phyloP scores from a whole-genome alignment of 345 rosid species.

The Boechera retrofracta region DNA sequence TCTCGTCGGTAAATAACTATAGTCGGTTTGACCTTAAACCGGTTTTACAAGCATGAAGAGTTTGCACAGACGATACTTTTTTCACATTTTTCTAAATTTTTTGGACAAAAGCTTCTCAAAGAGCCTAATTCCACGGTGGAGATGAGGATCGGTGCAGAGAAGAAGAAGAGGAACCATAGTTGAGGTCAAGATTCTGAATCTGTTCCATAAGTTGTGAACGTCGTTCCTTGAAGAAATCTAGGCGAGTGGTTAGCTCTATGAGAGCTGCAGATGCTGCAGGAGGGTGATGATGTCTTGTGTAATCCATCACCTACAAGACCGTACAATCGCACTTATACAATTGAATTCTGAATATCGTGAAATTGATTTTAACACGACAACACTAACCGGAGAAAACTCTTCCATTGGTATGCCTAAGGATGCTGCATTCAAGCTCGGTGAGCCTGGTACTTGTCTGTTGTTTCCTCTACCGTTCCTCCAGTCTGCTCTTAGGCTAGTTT shows the following conservation, averaged over 20 bases:
- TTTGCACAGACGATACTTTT: conserved; percentile 14
- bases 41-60: conserved; percentile 38
- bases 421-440: conserved; percentile 40
- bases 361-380: neutral
- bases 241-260: conserved; percentile 86
- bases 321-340: neutral
- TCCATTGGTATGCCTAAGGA: conserved; percentile 44
- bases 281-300: conserved; percentile 47
- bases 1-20: neutral
- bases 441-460: conserved; percentile 66
- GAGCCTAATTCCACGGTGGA: conserved; percentile 79
- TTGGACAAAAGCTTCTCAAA: neutral
- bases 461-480: conserved; percentile 81
- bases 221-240: conserved; percentile 97
- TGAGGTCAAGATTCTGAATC: conserved; percentile 88
- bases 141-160: conserved; percentile 76
- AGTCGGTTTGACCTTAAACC: conserved; percentile 26
- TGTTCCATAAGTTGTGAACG: conserved; percentile 97
- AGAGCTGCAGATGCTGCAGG: conserved; percentile 79
- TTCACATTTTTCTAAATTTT: conserved; percentile 14
- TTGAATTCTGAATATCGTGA: neutral
- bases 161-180: conserved; percentile 70
- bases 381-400: conserved; percentile 43
- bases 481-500: conserved; percentile 62
- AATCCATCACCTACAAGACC: conserved; percentile 59